phyloP scores from a whole-genome alignment of 164 flowering plant genomes.

The Hamamelis virginiana region DNA sequence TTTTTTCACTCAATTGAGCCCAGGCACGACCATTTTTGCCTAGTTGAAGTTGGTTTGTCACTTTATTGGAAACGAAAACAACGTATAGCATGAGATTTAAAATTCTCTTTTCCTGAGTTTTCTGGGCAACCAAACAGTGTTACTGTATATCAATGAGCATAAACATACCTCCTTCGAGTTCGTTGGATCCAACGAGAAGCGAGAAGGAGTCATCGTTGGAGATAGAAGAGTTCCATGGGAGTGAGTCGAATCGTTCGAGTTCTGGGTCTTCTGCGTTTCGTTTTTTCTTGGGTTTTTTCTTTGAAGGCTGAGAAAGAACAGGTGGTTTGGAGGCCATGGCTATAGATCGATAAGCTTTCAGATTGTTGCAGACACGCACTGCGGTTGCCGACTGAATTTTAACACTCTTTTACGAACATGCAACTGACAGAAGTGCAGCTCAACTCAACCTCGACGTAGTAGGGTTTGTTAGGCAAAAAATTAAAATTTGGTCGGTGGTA shows the following conservation, averaged over 20 bases:
- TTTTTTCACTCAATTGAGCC: no score
- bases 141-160: no score
- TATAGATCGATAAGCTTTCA: background rate
- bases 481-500: no score
- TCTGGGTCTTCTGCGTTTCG: constrained; percentile 19
- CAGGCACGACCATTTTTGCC: no score
- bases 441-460: no score
- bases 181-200: constrained; percentile 40
- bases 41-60: no score
- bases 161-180: constrained; percentile 68
- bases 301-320: background rate
- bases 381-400: no score
- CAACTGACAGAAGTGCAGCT: no score
- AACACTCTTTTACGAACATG: no score
- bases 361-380: constrained; percentile 1
- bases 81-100: background rate
- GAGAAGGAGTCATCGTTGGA: constrained; percentile 51
- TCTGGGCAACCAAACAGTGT: background rate
- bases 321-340: constrained; percentile 14
- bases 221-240: constrained; percentile 61
- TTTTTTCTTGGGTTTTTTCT: constrained; percentile 20
- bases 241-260: constrained; percentile 39
- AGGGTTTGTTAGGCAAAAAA: no score
- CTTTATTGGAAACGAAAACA: no score
- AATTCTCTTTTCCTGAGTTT: background rate